phyloP scores from a whole-genome alignment of 164 flowering plant species.

The Nelumbo lutea region DNA sequence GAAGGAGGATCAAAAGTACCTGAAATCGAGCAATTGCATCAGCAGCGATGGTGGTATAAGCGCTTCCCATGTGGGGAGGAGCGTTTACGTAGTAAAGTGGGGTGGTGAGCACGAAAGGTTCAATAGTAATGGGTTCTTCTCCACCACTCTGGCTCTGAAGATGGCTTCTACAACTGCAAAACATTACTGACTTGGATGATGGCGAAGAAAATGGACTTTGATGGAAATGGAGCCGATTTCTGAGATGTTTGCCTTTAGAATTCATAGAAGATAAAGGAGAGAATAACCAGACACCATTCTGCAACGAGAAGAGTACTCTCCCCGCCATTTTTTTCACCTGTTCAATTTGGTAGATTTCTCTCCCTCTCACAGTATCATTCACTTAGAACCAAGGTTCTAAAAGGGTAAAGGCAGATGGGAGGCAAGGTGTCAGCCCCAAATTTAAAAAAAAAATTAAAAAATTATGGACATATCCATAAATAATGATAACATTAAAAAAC shows the following conservation, averaged over 20 bases:
- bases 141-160: background rate
- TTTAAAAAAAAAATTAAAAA: too few relatives aligned
- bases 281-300: background rate
- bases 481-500: too few relatives aligned
- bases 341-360: background rate
- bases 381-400: too few relatives aligned
- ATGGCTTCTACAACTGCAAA: conserved; percentile 25
- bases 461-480: too few relatives aligned
- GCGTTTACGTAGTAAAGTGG: conserved; percentile 98
- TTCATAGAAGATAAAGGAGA: background rate
- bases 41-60: conserved; percentile 97
- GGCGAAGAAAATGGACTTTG: conserved; percentile 16
- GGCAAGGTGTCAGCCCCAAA: too few relatives aligned
- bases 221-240: conserved; percentile 24
- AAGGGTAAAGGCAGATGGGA: too few relatives aligned
- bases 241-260: conserved; percentile 9
- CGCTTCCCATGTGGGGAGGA: conserved; percentile 99
- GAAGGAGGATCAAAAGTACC: conserved; percentile 29
- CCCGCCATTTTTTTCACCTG: background rate
- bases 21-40: conserved; percentile 95
- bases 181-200: conserved; percentile 19
- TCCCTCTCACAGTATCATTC: too few relatives aligned
- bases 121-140: conserved; percentile 13
- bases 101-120: conserved; percentile 82
- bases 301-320: background rate